Conservation (phyloP, 2,329 filamentous ascomycete genomes). For the Cladorrhinum sp. region DNA sequence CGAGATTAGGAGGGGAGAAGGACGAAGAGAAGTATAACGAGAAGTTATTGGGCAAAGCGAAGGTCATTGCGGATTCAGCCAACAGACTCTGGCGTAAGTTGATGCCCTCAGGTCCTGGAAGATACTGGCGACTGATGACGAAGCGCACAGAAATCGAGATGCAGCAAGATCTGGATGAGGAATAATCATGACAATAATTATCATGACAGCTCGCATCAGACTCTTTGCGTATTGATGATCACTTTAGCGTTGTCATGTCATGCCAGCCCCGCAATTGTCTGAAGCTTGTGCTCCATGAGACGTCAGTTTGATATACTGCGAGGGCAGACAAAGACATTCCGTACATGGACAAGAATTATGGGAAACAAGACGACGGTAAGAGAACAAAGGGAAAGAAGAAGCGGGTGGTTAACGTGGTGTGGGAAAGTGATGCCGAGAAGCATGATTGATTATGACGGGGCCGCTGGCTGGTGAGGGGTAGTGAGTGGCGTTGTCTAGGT, state of each 20-base stretch:
- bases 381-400: not conserved
- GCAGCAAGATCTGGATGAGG: constrained; percentile 48
- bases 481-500: not conserved
- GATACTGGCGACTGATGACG: not conserved
- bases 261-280: not conserved
- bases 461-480: not conserved
- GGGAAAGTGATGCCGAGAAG: not conserved
- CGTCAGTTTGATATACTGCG: not conserved
- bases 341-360: too few relatives aligned
- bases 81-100: constrained; percentile 65
- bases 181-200: constrained; percentile 25
- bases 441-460: not conserved
- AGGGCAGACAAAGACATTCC: too few relatives aligned
- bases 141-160: constrained; percentile 44
- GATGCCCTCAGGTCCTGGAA: not conserved
- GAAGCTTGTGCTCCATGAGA: not conserved
- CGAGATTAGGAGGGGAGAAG: constrained; percentile 52
- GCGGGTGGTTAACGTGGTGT: not conserved
- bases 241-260: too few relatives aligned
- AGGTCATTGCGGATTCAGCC: constrained; percentile 65
- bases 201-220: not conserved
- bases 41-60: constrained; percentile 65
- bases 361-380: not conserved
- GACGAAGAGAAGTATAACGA: constrained; percentile 60
- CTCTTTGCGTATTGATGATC: too few relatives aligned